phyloP scores from a whole-genome alignment of 805 yeast species.

The Blastobotrys mokoenaii region DNA sequence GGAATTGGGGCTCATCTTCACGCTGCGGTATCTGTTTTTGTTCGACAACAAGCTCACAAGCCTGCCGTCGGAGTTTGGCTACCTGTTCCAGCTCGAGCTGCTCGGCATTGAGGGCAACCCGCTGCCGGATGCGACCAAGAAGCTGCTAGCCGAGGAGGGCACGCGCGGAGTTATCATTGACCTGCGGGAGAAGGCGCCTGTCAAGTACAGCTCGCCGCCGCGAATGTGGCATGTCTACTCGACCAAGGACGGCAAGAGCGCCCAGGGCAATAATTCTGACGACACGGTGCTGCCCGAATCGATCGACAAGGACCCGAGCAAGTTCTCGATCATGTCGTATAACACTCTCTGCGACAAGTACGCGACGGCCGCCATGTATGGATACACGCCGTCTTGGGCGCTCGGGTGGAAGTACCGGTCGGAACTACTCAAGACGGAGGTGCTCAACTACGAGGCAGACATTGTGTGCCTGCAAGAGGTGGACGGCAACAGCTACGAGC shows the following conservation, averaged over 20 bases:
- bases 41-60: slow-evolving; percentile 77
- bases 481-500: slow-evolving; percentile 77
- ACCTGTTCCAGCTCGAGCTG: slow-evolving; percentile 72
- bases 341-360: slow-evolving; percentile 93
- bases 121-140: slow-evolving; percentile 53
- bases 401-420: slow-evolving; percentile 87
- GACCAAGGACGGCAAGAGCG: slow-evolving; percentile 33
- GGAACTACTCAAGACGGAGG: slow-evolving; percentile 64
- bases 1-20: slow-evolving; percentile 76
- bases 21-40: slow-evolving; percentile 70
- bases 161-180: slow-evolving; percentile 74
- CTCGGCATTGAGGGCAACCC: slow-evolving; percentile 94
- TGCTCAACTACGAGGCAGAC: slow-evolving; percentile 58
- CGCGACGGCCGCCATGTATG: slow-evolving; percentile 86
- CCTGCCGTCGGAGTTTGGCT: slow-evolving; percentile 81
- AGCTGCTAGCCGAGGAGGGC: slow-evolving; percentile 70
- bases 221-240: slow-evolving; percentile 78
- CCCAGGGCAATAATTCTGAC: not conserved
- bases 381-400: slow-evolving; percentile 97
- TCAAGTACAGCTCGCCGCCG: slow-evolving; percentile 54
- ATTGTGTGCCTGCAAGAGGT: slow-evolving; percentile 92
- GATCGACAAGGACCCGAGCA: slow-evolving; percentile 3
- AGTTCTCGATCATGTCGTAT: slow-evolving; percentile 76
- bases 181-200: slow-evolving; percentile 76
- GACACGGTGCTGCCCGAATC: not conserved